Evolutionary conservation across 495 filamentous ascomycete genomes (phyloP).

Genomic region (Penicillium longicatenatum): DNA sequence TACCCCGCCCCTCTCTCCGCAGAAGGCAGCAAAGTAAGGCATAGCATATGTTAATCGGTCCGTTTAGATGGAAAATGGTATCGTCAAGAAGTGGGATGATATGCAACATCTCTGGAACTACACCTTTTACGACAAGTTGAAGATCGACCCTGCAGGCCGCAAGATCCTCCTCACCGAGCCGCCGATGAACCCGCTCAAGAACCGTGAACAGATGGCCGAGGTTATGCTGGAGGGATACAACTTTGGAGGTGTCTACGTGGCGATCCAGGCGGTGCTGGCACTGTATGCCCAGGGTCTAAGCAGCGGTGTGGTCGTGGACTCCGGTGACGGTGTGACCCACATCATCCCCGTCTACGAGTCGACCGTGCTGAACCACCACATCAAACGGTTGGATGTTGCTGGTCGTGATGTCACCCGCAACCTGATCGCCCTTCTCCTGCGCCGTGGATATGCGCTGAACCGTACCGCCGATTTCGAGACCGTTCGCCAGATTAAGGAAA

Average conservation of each 20-base stretch:
- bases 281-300: constrained; percentile 97
- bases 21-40: constrained; percentile 18
- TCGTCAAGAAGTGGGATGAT: constrained; percentile 99
- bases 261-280: constrained; percentile 96
- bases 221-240: constrained; percentile 98
- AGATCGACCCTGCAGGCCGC: constrained; percentile 83
- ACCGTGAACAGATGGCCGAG: constrained; percentile 95
- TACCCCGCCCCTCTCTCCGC: constrained; percentile 30
- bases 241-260: constrained; percentile 97
- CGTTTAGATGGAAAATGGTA: constrained; percentile 94
- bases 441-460: constrained; percentile 95
- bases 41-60: constrained; percentile 28
- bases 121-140: constrained; percentile 96
- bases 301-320: constrained; percentile 96
- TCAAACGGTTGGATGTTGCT: constrained; percentile 88
- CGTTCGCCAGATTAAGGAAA: constrained; percentile 98
- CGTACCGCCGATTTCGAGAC: constrained; percentile 99
- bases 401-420: constrained; percentile 97
- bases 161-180: constrained; percentile 99
- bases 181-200: constrained; percentile 94
- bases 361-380: constrained; percentile 96
- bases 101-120: constrained; percentile 99
- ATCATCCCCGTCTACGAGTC: constrained; percentile 98
- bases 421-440: constrained; percentile 91
- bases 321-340: constrained; percentile 96